Conservation (phyloP, 176 grass and related monocot species). For the Eremochloa ophiuroides region DNA sequence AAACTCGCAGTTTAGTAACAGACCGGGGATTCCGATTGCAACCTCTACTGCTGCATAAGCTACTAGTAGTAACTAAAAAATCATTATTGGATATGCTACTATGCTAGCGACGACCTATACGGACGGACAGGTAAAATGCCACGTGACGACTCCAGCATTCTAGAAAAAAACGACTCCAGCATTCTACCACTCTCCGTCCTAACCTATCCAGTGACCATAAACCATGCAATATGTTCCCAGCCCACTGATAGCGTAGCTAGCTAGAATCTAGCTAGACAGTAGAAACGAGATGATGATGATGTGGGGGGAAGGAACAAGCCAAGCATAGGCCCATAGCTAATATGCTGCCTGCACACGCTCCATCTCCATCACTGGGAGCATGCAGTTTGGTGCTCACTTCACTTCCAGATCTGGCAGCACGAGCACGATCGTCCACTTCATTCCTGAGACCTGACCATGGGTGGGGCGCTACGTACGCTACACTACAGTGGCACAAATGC, state of each 20-base stretch:
- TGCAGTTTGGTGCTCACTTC: background rate
- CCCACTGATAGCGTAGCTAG: background rate
- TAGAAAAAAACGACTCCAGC: no score
- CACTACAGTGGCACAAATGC: background rate
- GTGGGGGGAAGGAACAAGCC: background rate
- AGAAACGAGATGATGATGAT: no score
- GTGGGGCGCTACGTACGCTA: background rate
- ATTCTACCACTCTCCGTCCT: no score
- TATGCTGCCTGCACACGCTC: background rate
- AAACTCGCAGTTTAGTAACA: background rate
- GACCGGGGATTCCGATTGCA: background rate
- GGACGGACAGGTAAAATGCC: background rate
- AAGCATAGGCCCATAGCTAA: no score
- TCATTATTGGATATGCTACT: no score
- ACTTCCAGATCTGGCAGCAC: background rate
- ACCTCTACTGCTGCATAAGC: no score
- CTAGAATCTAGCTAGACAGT: background rate
- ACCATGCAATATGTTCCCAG: background rate
- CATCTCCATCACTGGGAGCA: background rate
- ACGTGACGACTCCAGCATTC: background rate
- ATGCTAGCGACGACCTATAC: no score
- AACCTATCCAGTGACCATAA: background rate
- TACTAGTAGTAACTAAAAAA: no score
- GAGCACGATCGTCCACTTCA: background rate
- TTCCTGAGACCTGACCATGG: background rate